Conservation (phyloP, 2,329 filamentous ascomycete species). For the Clarireedia hainanense region DNA sequence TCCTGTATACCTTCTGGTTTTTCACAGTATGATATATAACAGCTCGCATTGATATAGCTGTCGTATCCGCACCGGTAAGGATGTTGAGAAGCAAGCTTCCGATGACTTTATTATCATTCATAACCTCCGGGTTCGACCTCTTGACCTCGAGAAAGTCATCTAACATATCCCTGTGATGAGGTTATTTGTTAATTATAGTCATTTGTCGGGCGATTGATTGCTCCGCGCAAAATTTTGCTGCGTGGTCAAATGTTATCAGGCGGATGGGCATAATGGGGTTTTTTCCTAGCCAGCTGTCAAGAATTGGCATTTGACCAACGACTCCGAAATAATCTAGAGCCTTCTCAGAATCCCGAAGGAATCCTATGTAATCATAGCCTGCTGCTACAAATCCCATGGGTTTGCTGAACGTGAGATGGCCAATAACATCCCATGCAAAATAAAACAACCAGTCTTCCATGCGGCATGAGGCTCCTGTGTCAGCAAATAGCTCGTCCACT, state of each 20-base stretch:
- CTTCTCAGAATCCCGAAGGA: constrained; percentile 22
- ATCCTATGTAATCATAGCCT: constrained; percentile 29
- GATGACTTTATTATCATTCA: background rate
- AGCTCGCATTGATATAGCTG: constrained; percentile 36
- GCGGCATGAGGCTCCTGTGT: constrained; percentile 23
- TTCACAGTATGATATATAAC: constrained; percentile 36
- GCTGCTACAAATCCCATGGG: constrained; percentile 34
- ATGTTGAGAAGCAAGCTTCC: constrained; percentile 32
- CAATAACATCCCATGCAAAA: constrained; percentile 35
- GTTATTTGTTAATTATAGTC: constrained; percentile 31
- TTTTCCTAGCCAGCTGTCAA: constrained; percentile 17
- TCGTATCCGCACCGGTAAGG: constrained; percentile 34
- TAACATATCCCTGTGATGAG: constrained; percentile 31
- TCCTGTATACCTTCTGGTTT: constrained; percentile 25
- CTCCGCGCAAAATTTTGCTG: constrained; percentile 12
- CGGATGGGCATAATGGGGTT: constrained; percentile 16
- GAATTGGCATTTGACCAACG: constrained; percentile 20
- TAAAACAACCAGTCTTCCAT: constrained; percentile 36
- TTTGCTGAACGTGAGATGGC: constrained; percentile 33
- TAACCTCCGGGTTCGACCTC: background rate
- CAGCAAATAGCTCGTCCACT: constrained; percentile 30
- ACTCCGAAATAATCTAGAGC: constrained; percentile 30
- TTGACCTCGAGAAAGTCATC: background rate
- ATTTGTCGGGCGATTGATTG: constrained; percentile 8
- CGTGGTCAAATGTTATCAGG: constrained; percentile 10